A percentile compares a stretch with the other conserved stretches of the same genome.
These are phyloP conservation scores for Cyclotella choctawhatcheeana DNA, from an alignment of 108 stramenopile species.

Conservation along the genomic window DNA sequence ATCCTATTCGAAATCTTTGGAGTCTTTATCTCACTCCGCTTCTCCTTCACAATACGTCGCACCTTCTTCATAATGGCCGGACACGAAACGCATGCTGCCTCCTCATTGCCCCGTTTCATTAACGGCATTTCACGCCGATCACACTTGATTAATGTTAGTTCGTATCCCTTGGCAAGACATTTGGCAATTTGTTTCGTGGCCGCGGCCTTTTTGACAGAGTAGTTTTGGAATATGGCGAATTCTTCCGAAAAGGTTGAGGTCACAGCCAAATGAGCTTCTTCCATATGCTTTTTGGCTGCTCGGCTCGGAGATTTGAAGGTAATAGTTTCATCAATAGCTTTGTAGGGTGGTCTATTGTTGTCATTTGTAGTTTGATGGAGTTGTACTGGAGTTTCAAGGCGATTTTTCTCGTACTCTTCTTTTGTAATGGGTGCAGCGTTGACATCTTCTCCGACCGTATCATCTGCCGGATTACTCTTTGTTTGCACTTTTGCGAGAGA, in stretches of 20 bases:
- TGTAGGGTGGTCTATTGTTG: neutral
- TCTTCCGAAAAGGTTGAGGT: slow-evolving; percentile 46
- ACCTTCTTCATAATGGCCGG: slow-evolving; percentile 38
- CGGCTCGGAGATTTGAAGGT: slow-evolving; percentile 3
- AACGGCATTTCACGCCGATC: slow-evolving; percentile 47
- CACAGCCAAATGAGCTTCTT: neutral
- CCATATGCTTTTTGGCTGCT: neutral
- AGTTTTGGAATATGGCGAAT: slow-evolving; percentile 34
- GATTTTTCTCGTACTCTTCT: neutral
- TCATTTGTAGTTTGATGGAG: neutral
- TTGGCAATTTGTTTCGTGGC: slow-evolving; percentile 50
- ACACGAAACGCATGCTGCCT: slow-evolving; percentile 38
- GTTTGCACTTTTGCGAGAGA: neutral
- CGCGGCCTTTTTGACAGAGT: slow-evolving; percentile 36
- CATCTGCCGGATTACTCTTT: neutral
- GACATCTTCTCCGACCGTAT: neutral
- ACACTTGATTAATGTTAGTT: slow-evolving; percentile 34
- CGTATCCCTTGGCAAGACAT: slow-evolving; percentile 26
- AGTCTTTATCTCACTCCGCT: slow-evolving; percentile 20
- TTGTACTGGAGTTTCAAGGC: neutral
- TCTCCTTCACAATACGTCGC: slow-evolving; percentile 28
- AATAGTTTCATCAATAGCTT: slow-evolving; percentile 1
- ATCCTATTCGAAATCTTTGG: slow-evolving; percentile 5
- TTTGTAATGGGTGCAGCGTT: neutral
- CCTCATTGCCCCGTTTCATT: slow-evolving; percentile 25